Conservation (phyloP, 1,139 yeast species). For the Kodamaea derodonti region DNA sequence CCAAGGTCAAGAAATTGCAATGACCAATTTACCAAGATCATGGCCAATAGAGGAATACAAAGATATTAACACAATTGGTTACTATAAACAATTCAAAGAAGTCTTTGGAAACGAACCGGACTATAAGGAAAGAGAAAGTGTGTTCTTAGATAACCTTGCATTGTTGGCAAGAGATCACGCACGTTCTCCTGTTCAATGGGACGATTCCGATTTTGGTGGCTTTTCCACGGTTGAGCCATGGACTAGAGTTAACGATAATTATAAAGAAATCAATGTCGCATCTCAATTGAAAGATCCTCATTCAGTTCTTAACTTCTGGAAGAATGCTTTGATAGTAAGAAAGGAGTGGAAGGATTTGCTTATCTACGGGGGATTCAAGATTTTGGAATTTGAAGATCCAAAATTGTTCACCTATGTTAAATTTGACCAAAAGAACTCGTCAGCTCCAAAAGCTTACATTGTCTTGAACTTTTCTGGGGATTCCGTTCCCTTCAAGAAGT, state of each 20-base stretch:
- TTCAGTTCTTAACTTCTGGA: slow-evolving; percentile 48
- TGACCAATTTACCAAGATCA: slow-evolving; percentile 42
- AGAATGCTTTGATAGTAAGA: slow-evolving; percentile 39
- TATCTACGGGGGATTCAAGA: slow-evolving; percentile 44
- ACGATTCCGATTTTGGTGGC: slow-evolving; percentile 40
- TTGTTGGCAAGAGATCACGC: slow-evolving; percentile 51
- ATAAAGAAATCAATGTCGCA: slow-evolving; percentile 46
- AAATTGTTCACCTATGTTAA: slow-evolving; percentile 40
- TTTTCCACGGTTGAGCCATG: slow-evolving; percentile 53
- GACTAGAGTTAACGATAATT: slow-evolving; percentile 52
- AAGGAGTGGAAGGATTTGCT: slow-evolving; percentile 41
- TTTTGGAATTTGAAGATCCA: slow-evolving; percentile 36
- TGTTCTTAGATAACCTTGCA: slow-evolving; percentile 30
- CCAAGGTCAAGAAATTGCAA: slow-evolving; percentile 62
- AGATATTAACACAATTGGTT: slow-evolving; percentile 48
- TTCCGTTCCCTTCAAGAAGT: slow-evolving; percentile 24
- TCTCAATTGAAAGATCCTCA: slow-evolving; percentile 44
- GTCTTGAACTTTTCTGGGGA: slow-evolving; percentile 44
- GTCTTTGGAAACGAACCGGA: slow-evolving; percentile 27
- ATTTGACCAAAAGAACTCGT: slow-evolving; percentile 11
- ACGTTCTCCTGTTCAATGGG: slow-evolving; percentile 62
- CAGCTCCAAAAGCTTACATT: slow-evolving; percentile 28
- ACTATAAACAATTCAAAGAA: slow-evolving; percentile 32
- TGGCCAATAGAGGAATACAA: slow-evolving; percentile 51
- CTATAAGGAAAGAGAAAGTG: slow-evolving; percentile 22